Evolutionary conservation across 345 rosid genomes (phyloP).

Genomic region (Arabis alpina): DNA sequence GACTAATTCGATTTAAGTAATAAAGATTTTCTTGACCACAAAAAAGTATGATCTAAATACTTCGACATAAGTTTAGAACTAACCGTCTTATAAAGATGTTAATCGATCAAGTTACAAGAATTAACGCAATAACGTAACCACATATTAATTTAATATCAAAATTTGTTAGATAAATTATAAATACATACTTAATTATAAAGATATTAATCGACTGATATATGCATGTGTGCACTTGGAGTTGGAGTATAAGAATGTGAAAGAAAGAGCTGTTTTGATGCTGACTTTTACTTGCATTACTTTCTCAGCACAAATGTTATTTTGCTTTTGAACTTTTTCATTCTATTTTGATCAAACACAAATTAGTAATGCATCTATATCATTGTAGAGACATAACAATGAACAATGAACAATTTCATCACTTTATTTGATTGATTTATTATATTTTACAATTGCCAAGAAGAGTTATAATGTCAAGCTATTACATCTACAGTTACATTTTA

Average conservation of each 20-base stretch:
- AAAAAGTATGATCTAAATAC: too few relatives aligned
- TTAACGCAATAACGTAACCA: not conserved
- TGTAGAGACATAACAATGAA: not conserved
- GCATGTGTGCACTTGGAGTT: slow-evolving; percentile 10
- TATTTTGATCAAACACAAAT: not conserved
- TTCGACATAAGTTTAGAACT: not conserved
- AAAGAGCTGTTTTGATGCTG: slow-evolving; percentile 31
- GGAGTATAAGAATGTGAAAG: not conserved
- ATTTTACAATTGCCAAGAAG: not conserved
- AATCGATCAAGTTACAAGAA: not conserved
- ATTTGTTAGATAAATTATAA: not conserved
- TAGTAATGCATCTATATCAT: not conserved
- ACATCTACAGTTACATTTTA: not conserved
- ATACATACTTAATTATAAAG: not conserved
- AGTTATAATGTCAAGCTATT: not conserved
- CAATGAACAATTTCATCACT: not conserved
- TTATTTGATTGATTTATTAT: not conserved
- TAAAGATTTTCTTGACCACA: too few relatives aligned
- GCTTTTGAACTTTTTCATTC: not conserved
- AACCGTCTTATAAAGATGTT: not conserved
- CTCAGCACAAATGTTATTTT: slow-evolving; percentile 5
- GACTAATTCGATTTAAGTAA: too few relatives aligned
- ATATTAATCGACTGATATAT: not conserved
- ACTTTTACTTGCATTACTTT: slow-evolving; percentile 23
- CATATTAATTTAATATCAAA: not conserved